phyloP scores from a whole-genome alignment of 1,284 basidiomycete species.

The Athelia sp. region DNA sequence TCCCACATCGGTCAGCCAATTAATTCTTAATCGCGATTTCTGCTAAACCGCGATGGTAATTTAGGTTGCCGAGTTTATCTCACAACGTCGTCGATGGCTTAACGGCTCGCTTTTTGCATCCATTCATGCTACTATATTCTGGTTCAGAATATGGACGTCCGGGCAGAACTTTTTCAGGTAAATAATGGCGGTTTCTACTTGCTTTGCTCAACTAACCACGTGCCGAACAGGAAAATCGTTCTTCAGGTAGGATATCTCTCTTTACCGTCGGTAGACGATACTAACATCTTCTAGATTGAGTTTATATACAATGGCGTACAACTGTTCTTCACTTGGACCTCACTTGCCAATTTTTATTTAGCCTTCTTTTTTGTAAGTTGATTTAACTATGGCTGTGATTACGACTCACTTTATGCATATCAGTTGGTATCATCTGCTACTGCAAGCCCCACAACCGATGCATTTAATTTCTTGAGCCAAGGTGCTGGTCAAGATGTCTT shows the following conservation, averaged over 20 bases:
- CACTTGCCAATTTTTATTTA: constrained; percentile 78
- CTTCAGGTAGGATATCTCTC: constrained; percentile 48
- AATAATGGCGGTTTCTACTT: no score
- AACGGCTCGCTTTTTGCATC: constrained; percentile 88
- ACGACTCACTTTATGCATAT: constrained; percentile 3
- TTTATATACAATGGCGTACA: constrained; percentile 82
- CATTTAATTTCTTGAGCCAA: constrained; percentile 72
- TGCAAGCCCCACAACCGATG: constrained; percentile 44
- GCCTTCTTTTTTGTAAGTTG: constrained; percentile 76
- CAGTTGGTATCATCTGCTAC: constrained; percentile 80
- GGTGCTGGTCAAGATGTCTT: constrained; percentile 76
- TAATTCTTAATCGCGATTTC: background rate
- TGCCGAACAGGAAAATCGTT: constrained; percentile 53
- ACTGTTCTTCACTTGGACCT: constrained; percentile 81
- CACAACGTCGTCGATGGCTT: constrained; percentile 86
- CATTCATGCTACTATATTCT: constrained; percentile 81
- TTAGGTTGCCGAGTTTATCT: constrained; percentile 82
- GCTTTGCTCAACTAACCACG: no score
- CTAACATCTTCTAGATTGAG: constrained; percentile 45
- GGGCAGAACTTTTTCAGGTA: constrained; percentile 75
- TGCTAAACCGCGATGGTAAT: constrained; percentile 4
- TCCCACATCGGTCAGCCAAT: constrained; percentile 55
- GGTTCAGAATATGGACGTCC: constrained; percentile 86
- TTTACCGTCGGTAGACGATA: constrained; percentile 2
- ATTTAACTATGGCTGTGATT: constrained; percentile 4